Evolutionary conservation across 768 basidiomycete species (phyloP).

Genomic region (Phaeolepiota aurea): DNA sequence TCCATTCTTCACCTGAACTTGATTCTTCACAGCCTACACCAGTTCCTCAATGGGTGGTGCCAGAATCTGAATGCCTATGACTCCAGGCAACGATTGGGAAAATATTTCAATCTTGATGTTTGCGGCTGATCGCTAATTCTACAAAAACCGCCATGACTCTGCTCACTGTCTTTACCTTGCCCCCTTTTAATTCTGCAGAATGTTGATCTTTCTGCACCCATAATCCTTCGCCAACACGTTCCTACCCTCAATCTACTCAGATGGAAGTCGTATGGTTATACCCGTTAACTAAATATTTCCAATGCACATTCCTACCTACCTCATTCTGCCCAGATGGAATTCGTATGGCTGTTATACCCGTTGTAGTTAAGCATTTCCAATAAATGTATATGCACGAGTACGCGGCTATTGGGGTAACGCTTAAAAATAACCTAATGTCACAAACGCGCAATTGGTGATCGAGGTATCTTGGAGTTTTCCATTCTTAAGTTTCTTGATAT

Average conservation of each 20-base stretch:
- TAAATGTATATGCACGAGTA: no score
- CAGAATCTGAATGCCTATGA: conserved; percentile 49
- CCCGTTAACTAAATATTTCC: no score
- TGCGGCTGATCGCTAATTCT: conserved; percentile 15
- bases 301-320: no score
- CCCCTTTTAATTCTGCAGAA: not conserved
- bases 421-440: no score
- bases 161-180: not conserved
- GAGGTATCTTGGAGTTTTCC: no score
- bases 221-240: not conserved
- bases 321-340: no score
- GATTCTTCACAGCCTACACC: conserved; percentile 40
- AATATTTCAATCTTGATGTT: conserved; percentile 58
- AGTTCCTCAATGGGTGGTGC: conserved; percentile 68
- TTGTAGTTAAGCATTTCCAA: no score
- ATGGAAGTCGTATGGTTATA: not conserved
- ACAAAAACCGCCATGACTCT: not conserved
- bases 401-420: no score
- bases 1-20: conserved; percentile 3
- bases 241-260: not conserved
- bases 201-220: not conserved
- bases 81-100: conserved; percentile 35
- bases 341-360: no score
- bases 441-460: no score
- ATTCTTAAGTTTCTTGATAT: no score